phyloP scores from a whole-genome alignment of 495 filamentous ascomycete species.

The Penicillium riverlandense region DNA sequence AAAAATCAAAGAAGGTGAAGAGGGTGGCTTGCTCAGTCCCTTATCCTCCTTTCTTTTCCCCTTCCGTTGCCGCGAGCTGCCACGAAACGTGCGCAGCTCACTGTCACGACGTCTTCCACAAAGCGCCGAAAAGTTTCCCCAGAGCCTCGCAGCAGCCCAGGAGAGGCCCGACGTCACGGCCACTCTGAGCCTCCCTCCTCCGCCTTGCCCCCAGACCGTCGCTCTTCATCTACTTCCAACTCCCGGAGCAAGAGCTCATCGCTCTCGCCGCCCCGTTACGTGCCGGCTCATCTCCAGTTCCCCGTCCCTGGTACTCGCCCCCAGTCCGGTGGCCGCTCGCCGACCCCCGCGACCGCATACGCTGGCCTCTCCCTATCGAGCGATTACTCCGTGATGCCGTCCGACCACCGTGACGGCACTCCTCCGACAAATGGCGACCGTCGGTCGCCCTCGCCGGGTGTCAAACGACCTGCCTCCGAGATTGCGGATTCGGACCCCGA shows the following conservation, averaged over 20 bases:
- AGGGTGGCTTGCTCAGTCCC: background rate
- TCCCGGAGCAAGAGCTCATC: conserved; percentile 28
- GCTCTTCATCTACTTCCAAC: conserved; percentile 23
- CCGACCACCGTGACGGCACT: conserved; percentile 24
- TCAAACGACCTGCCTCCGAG: conserved; percentile 47
- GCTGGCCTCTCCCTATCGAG: conserved; percentile 61
- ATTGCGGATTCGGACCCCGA: conserved; percentile 30
- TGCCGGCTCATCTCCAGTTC: conserved; percentile 56
- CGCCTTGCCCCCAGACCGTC: conserved; percentile 18
- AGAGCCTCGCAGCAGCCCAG: conserved; percentile 42
- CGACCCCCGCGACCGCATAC: conserved; percentile 57
- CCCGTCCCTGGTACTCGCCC: conserved; percentile 43
- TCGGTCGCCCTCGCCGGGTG: conserved; percentile 44
- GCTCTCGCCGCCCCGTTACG: conserved; percentile 38
- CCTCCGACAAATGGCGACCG: conserved; percentile 17
- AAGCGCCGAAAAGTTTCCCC: conserved; percentile 80
- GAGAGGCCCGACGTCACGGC: conserved; percentile 33
- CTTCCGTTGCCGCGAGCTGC: conserved; percentile 35
- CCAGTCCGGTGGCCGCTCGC: conserved; percentile 35
- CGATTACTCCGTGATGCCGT: conserved; percentile 49
- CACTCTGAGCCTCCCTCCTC: conserved; percentile 23
- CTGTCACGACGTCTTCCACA: conserved; percentile 79
- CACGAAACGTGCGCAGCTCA: conserved; percentile 57
- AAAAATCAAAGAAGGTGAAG: background rate
- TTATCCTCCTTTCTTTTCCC: conserved; percentile 5